Evolutionary conservation across 768 basidiomycete genomes (phyloP).

Genomic region (Suillus sp.): DNA sequence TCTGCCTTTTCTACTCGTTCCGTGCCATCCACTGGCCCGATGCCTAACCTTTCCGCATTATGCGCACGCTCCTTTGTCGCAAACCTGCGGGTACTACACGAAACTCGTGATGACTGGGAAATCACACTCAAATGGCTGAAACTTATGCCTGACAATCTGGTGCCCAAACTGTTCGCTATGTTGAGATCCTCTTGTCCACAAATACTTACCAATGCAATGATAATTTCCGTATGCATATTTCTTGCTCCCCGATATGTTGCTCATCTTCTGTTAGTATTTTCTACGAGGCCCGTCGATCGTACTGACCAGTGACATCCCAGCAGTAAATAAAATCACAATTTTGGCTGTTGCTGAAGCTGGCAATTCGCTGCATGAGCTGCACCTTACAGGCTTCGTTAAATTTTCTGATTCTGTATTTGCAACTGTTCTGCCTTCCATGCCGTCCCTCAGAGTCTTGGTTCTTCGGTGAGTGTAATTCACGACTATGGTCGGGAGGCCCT

Average conservation of each 20-base stretch:
- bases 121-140: conserved; percentile 43
- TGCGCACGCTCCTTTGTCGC: conserved; percentile 56
- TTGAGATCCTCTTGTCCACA: conserved; percentile 52
- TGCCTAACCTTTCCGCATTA: conserved; percentile 50
- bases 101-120: conserved; percentile 42
- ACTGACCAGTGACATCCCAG: conserved; percentile 52
- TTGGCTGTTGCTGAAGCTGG: conserved; percentile 37
- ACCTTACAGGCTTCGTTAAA: conserved; percentile 54
- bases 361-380: conserved; percentile 45
- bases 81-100: conserved; percentile 43
- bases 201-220: conserved; percentile 54
- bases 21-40: conserved; percentile 30
- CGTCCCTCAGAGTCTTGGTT: conserved; percentile 47
- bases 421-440: conserved; percentile 46
- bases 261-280: conserved; percentile 49
- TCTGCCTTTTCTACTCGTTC: conserved; percentile 50
- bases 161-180: conserved; percentile 53
- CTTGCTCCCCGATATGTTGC: neutral
- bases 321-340: conserved; percentile 54
- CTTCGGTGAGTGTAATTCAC: conserved; percentile 47
- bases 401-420: conserved; percentile 55
- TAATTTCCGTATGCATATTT: conserved; percentile 48
- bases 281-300: conserved; percentile 53
- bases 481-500: conserved; percentile 2
- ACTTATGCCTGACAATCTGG: conserved; percentile 51